Evolutionary conservation across 345 rosid genomes (phyloP).

Genomic region (Salix koriyanagi): DNA sequence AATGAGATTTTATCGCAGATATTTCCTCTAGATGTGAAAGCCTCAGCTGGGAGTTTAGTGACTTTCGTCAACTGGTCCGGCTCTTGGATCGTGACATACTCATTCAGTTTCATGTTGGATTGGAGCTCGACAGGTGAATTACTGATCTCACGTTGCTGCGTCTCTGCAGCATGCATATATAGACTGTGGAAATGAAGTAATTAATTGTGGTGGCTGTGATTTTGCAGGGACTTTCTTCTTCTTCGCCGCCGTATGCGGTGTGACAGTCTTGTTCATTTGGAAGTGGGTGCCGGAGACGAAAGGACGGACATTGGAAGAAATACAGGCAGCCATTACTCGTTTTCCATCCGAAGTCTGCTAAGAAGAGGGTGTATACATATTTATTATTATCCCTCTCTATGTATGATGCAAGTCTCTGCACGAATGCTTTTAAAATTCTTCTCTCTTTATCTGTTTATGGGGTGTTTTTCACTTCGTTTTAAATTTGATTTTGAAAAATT

Average conservation of each 20-base stretch:
- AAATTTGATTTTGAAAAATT: too few relatives aligned
- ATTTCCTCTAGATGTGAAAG: slow-evolving; percentile 1
- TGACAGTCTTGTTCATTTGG: not conserved
- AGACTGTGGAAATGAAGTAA: too few relatives aligned
- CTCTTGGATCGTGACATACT: not conserved
- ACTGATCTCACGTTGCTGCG: not conserved
- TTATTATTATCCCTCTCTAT: too few relatives aligned
- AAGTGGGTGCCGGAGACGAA: slow-evolving; percentile 8
- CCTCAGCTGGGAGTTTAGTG: slow-evolving; percentile 3
- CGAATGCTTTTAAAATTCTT: too few relatives aligned
- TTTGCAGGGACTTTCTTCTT: slow-evolving; percentile 11
- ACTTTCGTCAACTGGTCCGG: not conserved
- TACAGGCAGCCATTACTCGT: not conserved
- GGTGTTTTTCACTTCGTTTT: too few relatives aligned
- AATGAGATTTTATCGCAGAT: not conserved
- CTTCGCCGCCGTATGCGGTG: not conserved
- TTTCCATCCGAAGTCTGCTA: not conserved
- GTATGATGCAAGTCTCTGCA: too few relatives aligned
- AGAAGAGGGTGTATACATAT: too few relatives aligned
- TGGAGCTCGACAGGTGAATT: not conserved
- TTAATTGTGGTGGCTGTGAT: not conserved
- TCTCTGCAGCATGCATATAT: too few relatives aligned
- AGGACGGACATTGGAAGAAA: slow-evolving; percentile 15
- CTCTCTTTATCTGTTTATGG: too few relatives aligned
- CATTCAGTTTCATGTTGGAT: not conserved